Evolutionary conservation across 164 flowering plant genomes (phyloP), one percentile per base, ranked within the genome.

Genomic region (Warburgia ugandensis): DNA sequence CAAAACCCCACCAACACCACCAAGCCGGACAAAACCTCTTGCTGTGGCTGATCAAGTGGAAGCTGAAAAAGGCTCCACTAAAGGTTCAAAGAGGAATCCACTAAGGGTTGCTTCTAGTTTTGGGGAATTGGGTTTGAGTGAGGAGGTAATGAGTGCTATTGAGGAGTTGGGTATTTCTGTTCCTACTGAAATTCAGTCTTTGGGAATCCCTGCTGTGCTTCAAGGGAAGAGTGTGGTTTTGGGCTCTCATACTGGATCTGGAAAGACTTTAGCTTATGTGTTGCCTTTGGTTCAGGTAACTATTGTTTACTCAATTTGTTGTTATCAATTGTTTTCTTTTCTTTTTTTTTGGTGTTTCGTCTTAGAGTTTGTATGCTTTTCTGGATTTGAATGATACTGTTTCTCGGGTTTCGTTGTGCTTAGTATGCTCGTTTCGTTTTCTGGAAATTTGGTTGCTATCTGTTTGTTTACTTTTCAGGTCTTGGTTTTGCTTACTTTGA

Each of bases 201-300:
- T 85, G 55, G 98, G 96, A 43, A 68, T 88, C 9, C 96, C 98
- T 29, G 78, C 83, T 45, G 81, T 88, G 49, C 66, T 87, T 48
- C 76, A 81, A 12, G 80, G 86, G 51, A 78, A 69, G 60, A 83
- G 85, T 75, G 94, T 92, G 49, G 94, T 92, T 2, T 72, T 92
- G 81, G 99, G 96, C 25, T 92, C 97, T 39, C 97, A 92, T 57
- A 88, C 97, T 62, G 97, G 99, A 17, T 92, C 97, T 47, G 97
- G 99, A 29, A 92, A 92, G 71, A 92, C 97, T 35, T 70, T 88
- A 38, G 97, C 97, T 69, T 92, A 92, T 50, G 48, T 88, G 83
- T 62, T 88, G 68, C 99, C 97, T 49, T 75, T 92, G 72, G 94
- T 80, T 77, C 95, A 92, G 92, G 99, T 91, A 33, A 29, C 20